Evolutionary conservation across 1,284 basidiomycete species (phyloP).

Genomic region (Violaceomyces palustris): DNA sequence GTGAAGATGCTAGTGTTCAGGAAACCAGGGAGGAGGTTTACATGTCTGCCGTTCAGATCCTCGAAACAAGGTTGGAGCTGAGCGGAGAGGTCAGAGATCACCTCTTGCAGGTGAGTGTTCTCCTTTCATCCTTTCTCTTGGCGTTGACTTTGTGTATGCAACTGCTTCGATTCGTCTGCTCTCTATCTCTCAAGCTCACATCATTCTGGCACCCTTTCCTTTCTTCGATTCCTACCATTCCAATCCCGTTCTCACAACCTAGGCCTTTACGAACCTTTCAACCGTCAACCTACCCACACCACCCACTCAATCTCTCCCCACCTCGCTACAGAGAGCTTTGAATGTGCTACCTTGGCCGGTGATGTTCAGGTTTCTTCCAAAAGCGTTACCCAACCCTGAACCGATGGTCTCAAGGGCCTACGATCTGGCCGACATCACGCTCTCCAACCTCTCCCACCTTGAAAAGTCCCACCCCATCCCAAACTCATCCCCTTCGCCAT

Average conservation of each 20-base stretch:
- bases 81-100: conserved; percentile 6
- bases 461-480: conserved; percentile 8
- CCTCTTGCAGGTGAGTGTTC: conserved; percentile 3
- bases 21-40: not conserved
- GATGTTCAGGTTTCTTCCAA: not conserved
- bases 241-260: too few species aligned
- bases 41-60: not conserved
- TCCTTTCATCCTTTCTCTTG: not conserved
- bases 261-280: too few species aligned
- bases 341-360: too few species aligned
- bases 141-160: not conserved
- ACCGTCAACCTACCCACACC: too few species aligned
- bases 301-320: too few species aligned
- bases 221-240: not conserved
- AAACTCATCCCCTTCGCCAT: too few species aligned
- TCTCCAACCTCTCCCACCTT: conserved; percentile 3
- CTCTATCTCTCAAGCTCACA: not conserved
- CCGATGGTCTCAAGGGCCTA: conserved; percentile 3
- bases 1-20: not conserved
- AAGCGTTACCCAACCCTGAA: conserved; percentile 2
- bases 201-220: not conserved
- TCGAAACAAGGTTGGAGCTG: conserved; percentile 5
- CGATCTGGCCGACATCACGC: not conserved
- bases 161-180: not conserved
- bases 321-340: too few species aligned